Evolutionary conservation across 2,329 filamentous ascomycete species (phyloP), one percentile per base, ranked within the genome.

Genomic region (Pseudopithomyces maydicus): DNA sequence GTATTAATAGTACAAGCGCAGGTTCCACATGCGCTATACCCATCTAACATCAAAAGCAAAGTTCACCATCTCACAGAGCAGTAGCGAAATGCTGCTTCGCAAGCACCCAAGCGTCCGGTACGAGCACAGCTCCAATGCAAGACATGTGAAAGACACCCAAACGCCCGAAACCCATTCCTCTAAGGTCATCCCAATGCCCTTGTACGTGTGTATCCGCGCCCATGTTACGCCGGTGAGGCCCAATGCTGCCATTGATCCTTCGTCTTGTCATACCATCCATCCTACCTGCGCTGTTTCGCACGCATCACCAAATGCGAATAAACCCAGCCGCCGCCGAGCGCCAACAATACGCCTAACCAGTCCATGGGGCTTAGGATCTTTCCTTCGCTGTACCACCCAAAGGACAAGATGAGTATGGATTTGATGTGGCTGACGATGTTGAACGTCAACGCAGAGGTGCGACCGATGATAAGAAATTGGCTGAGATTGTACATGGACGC

Each of bases 351-450:
- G 55, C 78, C 79, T n/a, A 77, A 64, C 55, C 73, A 69, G 57
- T 81, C 79, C 42, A 71, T 69, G 11, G 68, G 52, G 43, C 71
- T 78, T 29, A 80, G 66, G 11, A 74, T 64, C 59, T 77, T 77
- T 53, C 77, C 77, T 61, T 80, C 78, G 64, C 74, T 79, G 54
- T 79, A 74, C 78, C 78, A 81, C 11, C 78, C 78, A 60, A 79
- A 78, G 20, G 74, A 76, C 57, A 80, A 66, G 49, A 81, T 80
- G 33, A 80, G 72, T 32, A 80, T 78, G 15, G 78, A 80, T 72
- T 81, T 80, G 45, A 80, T 70, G 61, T 79, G 78, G 62, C 65
- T 69, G 54, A 75, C 72, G 53, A 77, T 76, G 65, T 77, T 78
- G 64, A 76, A 77, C 0, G 75, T 77, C 44, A 77, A 60, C 4